phyloP scores from a whole-genome alignment of 371 early-diverging fungal species.

The Dichotomocladium elegans region DNA sequence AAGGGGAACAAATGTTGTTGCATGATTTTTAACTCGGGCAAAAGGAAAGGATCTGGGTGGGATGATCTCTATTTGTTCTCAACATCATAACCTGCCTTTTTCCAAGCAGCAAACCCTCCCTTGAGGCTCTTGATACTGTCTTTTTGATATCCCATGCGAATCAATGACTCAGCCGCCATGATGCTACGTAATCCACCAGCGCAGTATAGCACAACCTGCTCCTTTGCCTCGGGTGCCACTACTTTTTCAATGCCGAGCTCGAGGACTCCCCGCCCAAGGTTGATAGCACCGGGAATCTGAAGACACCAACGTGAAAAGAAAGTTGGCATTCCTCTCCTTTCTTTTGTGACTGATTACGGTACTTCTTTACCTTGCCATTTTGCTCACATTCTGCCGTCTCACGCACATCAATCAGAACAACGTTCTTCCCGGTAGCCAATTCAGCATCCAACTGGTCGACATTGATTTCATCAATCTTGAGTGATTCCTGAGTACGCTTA shows the following conservation, averaged over 20 bases:
- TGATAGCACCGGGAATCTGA: slow-evolving; percentile 28
- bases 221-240: slow-evolving; percentile 18
- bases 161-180: slow-evolving; percentile 49
- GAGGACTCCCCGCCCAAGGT: slow-evolving; percentile 21
- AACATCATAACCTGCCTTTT: slow-evolving; percentile 17
- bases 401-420: slow-evolving; percentile 25
- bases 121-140: slow-evolving; percentile 30
- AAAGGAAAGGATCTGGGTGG: too few species aligned
- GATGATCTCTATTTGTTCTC: slow-evolving; percentile 2
- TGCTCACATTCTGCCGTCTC: slow-evolving; percentile 16
- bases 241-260: slow-evolving; percentile 27
- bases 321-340: too few species aligned
- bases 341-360: background rate
- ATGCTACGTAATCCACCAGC: slow-evolving; percentile 52
- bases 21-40: too few species aligned
- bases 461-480: slow-evolving; percentile 16
- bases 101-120: slow-evolving; percentile 29
- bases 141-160: slow-evolving; percentile 48
- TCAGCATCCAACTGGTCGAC: slow-evolving; percentile 11
- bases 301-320: background rate
- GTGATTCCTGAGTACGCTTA: slow-evolving; percentile 4
- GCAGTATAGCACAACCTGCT: slow-evolving; percentile 50
- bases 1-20: too few species aligned
- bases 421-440: slow-evolving; percentile 9
- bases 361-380: slow-evolving; percentile 17